Evolutionary conservation across 1,284 basidiomycete genomes (phyloP).

Genomic region (Boletus sp.): DNA sequence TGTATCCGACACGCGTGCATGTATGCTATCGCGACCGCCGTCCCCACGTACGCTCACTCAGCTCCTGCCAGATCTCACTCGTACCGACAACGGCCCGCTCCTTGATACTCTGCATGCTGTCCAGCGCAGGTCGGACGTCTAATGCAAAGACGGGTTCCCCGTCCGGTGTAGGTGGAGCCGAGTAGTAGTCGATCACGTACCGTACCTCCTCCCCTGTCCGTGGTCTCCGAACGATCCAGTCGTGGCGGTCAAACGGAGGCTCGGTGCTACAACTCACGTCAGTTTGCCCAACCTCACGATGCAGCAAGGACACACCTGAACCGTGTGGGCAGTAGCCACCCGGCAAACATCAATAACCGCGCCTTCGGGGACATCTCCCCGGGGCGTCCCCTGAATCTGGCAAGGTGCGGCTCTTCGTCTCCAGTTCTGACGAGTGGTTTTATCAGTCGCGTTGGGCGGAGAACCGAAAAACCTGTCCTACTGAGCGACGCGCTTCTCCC

Average conservation of each 20-base stretch:
- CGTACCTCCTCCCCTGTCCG: slow-evolving; percentile 74
- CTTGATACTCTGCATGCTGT: slow-evolving; percentile 70
- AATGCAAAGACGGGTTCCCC: slow-evolving; percentile 89
- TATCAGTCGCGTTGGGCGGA: slow-evolving; percentile 3
- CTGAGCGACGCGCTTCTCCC: slow-evolving; percentile 76
- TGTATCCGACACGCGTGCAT: background rate
- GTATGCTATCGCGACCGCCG: slow-evolving; percentile 9
- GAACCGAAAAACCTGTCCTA: slow-evolving; percentile 32
- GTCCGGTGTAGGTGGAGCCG: slow-evolving; percentile 78
- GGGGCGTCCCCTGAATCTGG: slow-evolving; percentile 87
- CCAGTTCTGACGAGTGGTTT: slow-evolving; percentile 27
- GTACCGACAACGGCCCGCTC: slow-evolving; percentile 70
- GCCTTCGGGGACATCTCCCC: slow-evolving; percentile 90
- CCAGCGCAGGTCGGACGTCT: slow-evolving; percentile 87
- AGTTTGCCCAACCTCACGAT: slow-evolving; percentile 5
- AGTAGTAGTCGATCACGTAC: slow-evolving; percentile 97
- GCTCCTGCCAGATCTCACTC: slow-evolving; percentile 61
- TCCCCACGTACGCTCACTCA: slow-evolving; percentile 32
- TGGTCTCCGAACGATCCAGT: slow-evolving; percentile 89
- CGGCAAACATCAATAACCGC: slow-evolving; percentile 78
- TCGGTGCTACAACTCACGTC: slow-evolving; percentile 55
- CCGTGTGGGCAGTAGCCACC: slow-evolving; percentile 80
- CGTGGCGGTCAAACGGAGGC: slow-evolving; percentile 97
- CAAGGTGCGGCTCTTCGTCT: slow-evolving; percentile 62
- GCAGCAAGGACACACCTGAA: slow-evolving; percentile 70